phyloP scores from a whole-genome alignment of 176 grass and related monocot species.

The Eleusine coracana region DNA sequence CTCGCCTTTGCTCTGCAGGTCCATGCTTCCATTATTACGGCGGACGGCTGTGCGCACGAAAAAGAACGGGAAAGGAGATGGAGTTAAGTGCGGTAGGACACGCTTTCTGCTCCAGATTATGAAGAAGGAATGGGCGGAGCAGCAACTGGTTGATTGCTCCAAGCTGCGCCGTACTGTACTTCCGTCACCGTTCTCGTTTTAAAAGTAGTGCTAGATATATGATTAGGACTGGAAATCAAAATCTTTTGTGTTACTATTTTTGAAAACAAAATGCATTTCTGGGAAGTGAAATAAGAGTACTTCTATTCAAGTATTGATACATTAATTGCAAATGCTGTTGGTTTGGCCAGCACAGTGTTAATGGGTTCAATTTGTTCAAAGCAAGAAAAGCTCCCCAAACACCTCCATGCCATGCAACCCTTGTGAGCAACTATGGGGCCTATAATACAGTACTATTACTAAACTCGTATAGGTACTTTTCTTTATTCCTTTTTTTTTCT shows the following conservation, averaged over 20 bases:
- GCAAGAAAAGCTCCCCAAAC: background rate
- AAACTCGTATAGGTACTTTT: background rate
- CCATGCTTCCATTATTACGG: constrained; percentile 7
- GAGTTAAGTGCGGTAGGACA: background rate
- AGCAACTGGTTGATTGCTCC: constrained; percentile 27
- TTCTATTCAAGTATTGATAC: background rate
- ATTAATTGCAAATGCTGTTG: background rate
- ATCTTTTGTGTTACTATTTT: background rate
- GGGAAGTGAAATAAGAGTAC: background rate
- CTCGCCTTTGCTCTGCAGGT: constrained; percentile 23
- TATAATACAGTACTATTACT: constrained; percentile 8
- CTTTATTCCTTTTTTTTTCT: constrained; percentile 22
- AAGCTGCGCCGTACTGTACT: constrained; percentile 31
- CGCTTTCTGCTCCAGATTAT: constrained; percentile 23
- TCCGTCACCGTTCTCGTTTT: background rate
- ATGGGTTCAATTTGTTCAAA: constrained; percentile 4
- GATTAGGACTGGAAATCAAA: background rate
- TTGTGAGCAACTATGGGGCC: background rate
- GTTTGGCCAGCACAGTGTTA: constrained; percentile 7
- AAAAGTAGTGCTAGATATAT: background rate
- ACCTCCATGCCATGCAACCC: constrained; percentile 17
- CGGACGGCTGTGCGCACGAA: background rate
- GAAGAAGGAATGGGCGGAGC: background rate
- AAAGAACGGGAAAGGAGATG: background rate
- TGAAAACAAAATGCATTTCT: background rate